A percentile compares a stretch with the other conserved stretches of the same genome.
Evolutionary conservation across 768 basidiomycete genomes (phyloP).

Genomic region (Chalciporus sphaerocephalus): DNA sequence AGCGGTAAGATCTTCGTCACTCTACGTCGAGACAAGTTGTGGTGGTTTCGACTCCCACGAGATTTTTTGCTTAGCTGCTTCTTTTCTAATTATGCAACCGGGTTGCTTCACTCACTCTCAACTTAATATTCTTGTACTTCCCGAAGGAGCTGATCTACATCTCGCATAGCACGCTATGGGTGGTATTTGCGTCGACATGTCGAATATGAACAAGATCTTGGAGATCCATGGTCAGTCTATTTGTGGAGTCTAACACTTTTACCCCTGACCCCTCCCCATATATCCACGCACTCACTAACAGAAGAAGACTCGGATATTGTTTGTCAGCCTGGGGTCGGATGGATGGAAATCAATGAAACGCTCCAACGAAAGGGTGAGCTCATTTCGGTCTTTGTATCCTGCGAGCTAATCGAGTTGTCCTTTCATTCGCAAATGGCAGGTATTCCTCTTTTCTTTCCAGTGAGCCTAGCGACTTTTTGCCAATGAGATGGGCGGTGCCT

Average conservation of each 20-base stretch:
- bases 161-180: constrained; percentile 31
- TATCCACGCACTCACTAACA: constrained; percentile 31
- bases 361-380: constrained; percentile 54
- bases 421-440: constrained; percentile 31
- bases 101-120: too few relatives aligned
- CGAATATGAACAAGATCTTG: constrained; percentile 73
- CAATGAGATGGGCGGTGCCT: not conserved
- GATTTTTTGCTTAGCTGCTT: too few relatives aligned
- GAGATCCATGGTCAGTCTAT: constrained; percentile 57
- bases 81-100: too few relatives aligned
- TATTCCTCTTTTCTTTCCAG: constrained; percentile 81
- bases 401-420: not conserved
- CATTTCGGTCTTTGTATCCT: not conserved
- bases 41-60: too few relatives aligned
- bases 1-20: constrained; percentile 59
- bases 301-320: constrained; percentile 70
- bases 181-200: constrained; percentile 79
- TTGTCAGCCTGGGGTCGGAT: constrained; percentile 67
- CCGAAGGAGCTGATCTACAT: constrained; percentile 6
- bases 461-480: constrained; percentile 28
- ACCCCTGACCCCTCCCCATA: not conserved
- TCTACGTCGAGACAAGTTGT: too few relatives aligned
- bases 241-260: not conserved
- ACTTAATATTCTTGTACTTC: too few relatives aligned
- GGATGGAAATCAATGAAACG: constrained; percentile 69